These are phyloP conservation scores for Roridomyces roridus DNA, from an alignment of 768 basidiomycete species.

Conservation along the genomic window DNA sequence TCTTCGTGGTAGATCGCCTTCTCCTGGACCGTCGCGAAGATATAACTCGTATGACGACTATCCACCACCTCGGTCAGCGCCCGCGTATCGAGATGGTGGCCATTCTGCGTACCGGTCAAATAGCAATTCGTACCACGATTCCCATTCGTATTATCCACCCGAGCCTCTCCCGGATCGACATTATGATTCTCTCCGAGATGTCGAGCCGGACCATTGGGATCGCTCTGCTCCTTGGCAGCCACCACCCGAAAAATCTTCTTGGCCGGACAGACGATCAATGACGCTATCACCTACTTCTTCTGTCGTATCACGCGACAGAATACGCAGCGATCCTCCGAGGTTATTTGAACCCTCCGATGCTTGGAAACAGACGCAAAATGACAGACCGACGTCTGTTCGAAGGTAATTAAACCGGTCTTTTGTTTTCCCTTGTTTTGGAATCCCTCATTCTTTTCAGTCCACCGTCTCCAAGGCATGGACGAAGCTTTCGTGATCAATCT, in stretches of 20 bases:
- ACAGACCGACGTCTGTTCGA: slow-evolving; percentile 48
- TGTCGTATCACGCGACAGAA: slow-evolving; percentile 31
- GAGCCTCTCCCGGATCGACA: slow-evolving; percentile 59
- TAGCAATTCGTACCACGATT: slow-evolving; percentile 29
- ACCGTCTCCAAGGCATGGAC: slow-evolving; percentile 36
- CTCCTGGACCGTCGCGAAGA: slow-evolving; percentile 53
- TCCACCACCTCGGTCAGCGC: slow-evolving; percentile 43
- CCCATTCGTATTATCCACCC: slow-evolving; percentile 43
- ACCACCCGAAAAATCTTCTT: slow-evolving; percentile 35
- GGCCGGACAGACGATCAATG: slow-evolving; percentile 50
- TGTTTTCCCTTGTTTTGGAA: slow-evolving; percentile 21
- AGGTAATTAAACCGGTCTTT: slow-evolving; percentile 39
- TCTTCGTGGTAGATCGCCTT: slow-evolving; percentile 53
- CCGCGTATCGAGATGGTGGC: slow-evolving; percentile 44
- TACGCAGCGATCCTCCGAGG: slow-evolving; percentile 46
- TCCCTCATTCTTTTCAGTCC: slow-evolving; percentile 32
- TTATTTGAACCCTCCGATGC: slow-evolving; percentile 77
- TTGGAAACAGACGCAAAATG: slow-evolving; percentile 68
- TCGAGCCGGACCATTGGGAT: slow-evolving; percentile 55
- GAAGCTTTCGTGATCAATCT: slow-evolving; percentile 38
- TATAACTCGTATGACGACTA: slow-evolving; percentile 58
- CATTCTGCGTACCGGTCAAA: slow-evolving; percentile 49
- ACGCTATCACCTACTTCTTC: slow-evolving; percentile 44
- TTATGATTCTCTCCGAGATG: slow-evolving; percentile 45
- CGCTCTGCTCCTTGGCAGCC: slow-evolving; percentile 49